These are phyloP conservation scores for Symbiodinium pilosum DNA, from an alignment of 73 alveolate species.

Conservation along the genomic window DNA sequence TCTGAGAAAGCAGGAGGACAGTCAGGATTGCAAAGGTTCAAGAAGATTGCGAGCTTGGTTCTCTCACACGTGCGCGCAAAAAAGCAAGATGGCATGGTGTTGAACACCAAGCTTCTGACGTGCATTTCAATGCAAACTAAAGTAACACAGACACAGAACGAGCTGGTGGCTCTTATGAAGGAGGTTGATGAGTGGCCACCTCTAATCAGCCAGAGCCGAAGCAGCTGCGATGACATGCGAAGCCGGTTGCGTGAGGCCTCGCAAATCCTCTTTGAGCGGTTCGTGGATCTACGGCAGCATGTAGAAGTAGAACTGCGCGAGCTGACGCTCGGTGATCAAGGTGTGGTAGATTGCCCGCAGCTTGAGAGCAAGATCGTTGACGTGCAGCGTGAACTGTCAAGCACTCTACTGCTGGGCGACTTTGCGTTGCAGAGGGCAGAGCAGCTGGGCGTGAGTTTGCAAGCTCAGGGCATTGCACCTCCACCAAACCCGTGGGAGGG, in stretches of 20 bases:
- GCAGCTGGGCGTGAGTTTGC: slow-evolving; percentile 42
- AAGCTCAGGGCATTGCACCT: slow-evolving; percentile 34
- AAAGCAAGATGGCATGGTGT: slow-evolving; percentile 56
- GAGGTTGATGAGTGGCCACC: slow-evolving; percentile 60
- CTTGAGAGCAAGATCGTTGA: slow-evolving; percentile 67
- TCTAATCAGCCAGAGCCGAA: slow-evolving; percentile 43
- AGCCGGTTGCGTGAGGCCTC: slow-evolving; percentile 54
- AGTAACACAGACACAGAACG: slow-evolving; percentile 15
- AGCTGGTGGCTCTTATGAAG: slow-evolving; percentile 1
- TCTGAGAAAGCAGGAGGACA: neutral
- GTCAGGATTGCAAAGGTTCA: slow-evolving; percentile 30
- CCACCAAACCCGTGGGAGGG: slow-evolving; percentile 92
- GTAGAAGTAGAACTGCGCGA: slow-evolving; percentile 67
- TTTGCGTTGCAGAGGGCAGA: slow-evolving; percentile 56
- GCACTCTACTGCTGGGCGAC: slow-evolving; percentile 29
- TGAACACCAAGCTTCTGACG: slow-evolving; percentile 56
- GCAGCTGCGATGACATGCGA: slow-evolving; percentile 21
- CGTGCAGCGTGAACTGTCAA: slow-evolving; percentile 54
- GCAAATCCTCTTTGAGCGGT: slow-evolving; percentile 23
- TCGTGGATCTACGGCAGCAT: slow-evolving; percentile 55
- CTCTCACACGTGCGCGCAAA: slow-evolving; percentile 45
- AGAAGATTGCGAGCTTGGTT: slow-evolving; percentile 23
- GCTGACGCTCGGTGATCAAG: slow-evolving; percentile 75
- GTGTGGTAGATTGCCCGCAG: slow-evolving; percentile 50
- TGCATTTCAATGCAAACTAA: slow-evolving; percentile 61